Base-by-base conservation (phyloP, 192 early-diverging fungal genomes). In the Podila epicladia region DNA sequence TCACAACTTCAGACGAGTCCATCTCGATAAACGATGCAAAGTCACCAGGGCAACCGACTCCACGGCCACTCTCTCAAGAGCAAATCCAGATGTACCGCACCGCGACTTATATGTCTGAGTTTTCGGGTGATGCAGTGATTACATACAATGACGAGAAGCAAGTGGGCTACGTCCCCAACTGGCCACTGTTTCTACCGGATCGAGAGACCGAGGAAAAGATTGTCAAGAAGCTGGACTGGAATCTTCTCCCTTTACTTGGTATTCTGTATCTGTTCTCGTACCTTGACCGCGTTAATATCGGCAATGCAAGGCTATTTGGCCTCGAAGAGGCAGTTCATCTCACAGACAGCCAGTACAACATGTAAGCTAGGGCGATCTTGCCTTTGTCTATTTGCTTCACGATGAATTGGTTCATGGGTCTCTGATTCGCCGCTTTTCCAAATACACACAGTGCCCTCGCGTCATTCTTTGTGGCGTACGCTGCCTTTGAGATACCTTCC, bases 401-500 rank as follows among this genome's bases (percentile, higher is more conserved):
- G 63, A 60, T 72, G 62, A 22, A 28, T 29, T 33, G 51, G 17
- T 26, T 63, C 62, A 29, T 50, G 62, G n/a, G 58, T 60, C 45
- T 73, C 15, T 78, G 19, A 75, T 50, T 51, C 35, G 69, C 31
- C 63, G 58, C 4, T 71, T 72, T 65, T 51, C 65, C 68, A 37
- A 32, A 58, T 24, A 50, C 35, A 45, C 17, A 17, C 37, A 76
- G 74, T 20, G 74, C 74, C 0, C 8, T 76, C 24, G 74, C 62
- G n/a, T 28, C 64, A 0, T 89, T 88, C 82, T 87, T 85, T 37
- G 65, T 87, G 65, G 83, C 79, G 6, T 92, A 94, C 82, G 89
- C 92, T 51, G 61, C 94, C 37, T 94, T 92, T 65, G 93, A 96
- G 77, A 84, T 96, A 9, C 95, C 94, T 7, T 91, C 91, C 53